phyloP scores from a whole-genome alignment of 495 filamentous ascomycete genomes.

The Parachaetomium inaequale region DNA sequence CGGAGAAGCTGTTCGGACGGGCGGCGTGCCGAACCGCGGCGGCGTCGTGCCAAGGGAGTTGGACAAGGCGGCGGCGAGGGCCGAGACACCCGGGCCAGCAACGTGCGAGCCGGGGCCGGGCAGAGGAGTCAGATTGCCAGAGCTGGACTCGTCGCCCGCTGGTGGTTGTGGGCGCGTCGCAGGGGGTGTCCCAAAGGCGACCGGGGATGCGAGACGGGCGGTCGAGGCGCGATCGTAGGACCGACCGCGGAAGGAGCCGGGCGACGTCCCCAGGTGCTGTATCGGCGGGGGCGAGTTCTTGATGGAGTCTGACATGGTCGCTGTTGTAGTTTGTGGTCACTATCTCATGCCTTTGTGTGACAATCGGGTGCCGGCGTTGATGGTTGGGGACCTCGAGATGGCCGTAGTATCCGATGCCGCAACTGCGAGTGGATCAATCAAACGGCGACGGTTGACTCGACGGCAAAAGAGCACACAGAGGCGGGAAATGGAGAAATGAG shows the following conservation, averaged over 20 bases:
- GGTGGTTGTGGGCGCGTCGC: background rate
- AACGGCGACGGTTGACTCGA: background rate
- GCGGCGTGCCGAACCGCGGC: constrained; percentile 58
- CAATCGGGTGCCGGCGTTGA: background rate
- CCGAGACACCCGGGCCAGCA: constrained; percentile 68
- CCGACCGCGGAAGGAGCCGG: constrained; percentile 43
- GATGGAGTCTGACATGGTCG: constrained; percentile 38
- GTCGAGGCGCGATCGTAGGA: constrained; percentile 57
- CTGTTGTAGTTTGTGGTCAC: background rate
- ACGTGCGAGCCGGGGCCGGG: constrained; percentile 48
- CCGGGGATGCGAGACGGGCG: constrained; percentile 69
- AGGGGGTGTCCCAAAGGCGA: constrained; percentile 31
- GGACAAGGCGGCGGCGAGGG: constrained; percentile 71
- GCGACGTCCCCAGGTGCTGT: constrained; percentile 45
- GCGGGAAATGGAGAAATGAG: background rate
- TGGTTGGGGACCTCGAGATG: background rate
- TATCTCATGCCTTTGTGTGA: constrained; percentile 22
- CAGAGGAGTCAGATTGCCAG: constrained; percentile 47
- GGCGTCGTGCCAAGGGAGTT: constrained; percentile 60
- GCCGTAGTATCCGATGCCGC: background rate
- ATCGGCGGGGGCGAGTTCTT: constrained; percentile 34
- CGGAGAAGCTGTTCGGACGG: constrained; percentile 35
- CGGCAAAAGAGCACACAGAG: background rate
- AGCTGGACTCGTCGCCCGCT: constrained; percentile 27
- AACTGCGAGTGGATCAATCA: background rate